Evolutionary conservation across 805 yeast genomes (phyloP).

Genomic region (Barnettozyma botsteinii): DNA sequence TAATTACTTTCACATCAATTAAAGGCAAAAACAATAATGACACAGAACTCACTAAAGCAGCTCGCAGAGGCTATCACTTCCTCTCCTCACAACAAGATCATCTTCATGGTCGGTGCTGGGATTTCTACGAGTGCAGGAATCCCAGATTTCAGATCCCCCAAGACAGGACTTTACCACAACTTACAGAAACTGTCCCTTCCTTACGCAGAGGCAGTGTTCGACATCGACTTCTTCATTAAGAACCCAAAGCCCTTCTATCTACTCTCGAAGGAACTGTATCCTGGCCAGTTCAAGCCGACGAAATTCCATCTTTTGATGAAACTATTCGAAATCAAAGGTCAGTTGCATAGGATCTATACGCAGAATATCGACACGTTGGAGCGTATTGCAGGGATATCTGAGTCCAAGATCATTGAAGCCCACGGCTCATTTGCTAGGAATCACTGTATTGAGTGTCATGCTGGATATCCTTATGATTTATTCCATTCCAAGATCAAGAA

Average conservation of each 20-base stretch:
- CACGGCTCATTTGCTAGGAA: conserved; percentile 89
- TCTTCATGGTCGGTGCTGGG: conserved; percentile 88
- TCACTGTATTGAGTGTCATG: conserved; percentile 74
- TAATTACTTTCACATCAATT: no score
- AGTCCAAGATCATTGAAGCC: conserved; percentile 72
- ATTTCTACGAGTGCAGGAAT: conserved; percentile 90
- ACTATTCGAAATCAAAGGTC: conserved; percentile 57
- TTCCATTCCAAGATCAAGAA: conserved; percentile 35
- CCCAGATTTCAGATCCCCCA: conserved; percentile 91
- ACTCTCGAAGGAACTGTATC: conserved; percentile 78
- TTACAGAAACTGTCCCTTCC: conserved; percentile 70
- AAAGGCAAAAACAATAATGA: no score
- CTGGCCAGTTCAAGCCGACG: conserved; percentile 83
- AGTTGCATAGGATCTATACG: conserved; percentile 69
- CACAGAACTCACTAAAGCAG: conserved; percentile 2
- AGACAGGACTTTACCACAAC: conserved; percentile 83
- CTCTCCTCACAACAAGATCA: conserved; percentile 32
- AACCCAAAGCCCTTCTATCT: conserved; percentile 82
- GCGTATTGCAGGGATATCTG: conserved; percentile 69
- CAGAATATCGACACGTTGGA: conserved; percentile 94
- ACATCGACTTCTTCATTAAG: conserved; percentile 70
- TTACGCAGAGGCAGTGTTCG: conserved; percentile 94
- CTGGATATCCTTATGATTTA: conserved; percentile 43
- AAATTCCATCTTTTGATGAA: conserved; percentile 70
- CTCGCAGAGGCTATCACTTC: conserved; percentile 10